Conservation (phyloP, 2,329 filamentous ascomycete species). For the Dactylellina parvicollis region DNA sequence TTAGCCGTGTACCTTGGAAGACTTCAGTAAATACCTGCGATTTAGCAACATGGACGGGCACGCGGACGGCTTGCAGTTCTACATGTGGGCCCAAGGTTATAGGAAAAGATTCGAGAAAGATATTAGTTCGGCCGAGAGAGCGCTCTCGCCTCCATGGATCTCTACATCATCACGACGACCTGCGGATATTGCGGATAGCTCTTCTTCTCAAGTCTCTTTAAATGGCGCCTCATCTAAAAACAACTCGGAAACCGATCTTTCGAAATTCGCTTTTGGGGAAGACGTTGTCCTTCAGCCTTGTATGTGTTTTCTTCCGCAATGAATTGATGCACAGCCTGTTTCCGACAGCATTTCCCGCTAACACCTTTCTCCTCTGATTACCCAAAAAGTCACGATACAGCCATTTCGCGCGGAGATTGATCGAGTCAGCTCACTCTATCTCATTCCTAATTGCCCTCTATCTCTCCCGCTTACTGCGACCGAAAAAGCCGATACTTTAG, state of each 20-base stretch:
- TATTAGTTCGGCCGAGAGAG: conserved; percentile 19
- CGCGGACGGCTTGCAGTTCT: conserved; percentile 42
- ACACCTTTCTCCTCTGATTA: background rate
- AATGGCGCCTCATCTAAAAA: background rate
- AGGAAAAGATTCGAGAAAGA: conserved; percentile 27
- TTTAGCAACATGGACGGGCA: conserved; percentile 45
- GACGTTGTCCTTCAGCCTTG: conserved; percentile 42
- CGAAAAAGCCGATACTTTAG: conserved; percentile 52
- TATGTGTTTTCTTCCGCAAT: background rate
- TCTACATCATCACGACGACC: background rate
- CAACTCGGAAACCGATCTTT: conserved; percentile 15
- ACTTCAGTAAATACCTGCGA: conserved; percentile 41
- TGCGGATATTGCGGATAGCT: background rate
- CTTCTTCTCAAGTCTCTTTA: conserved; percentile 16
- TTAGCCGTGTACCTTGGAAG: conserved; percentile 41
- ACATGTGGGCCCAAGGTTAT: conserved; percentile 38
- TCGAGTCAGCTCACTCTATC: conserved; percentile 54
- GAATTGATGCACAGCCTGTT: background rate
- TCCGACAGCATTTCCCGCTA: background rate
- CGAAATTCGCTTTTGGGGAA: conserved; percentile 27
- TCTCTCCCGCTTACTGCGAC: conserved; percentile 55
- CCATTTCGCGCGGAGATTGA: conserved; percentile 57
- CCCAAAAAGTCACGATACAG: conserved; percentile 58
- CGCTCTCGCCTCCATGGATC: conserved; percentile 32
- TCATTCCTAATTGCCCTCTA: conserved; percentile 54